Evolutionary conservation across 495 filamentous ascomycete species (phyloP).

Genomic region (Tricharina praecox): DNA sequence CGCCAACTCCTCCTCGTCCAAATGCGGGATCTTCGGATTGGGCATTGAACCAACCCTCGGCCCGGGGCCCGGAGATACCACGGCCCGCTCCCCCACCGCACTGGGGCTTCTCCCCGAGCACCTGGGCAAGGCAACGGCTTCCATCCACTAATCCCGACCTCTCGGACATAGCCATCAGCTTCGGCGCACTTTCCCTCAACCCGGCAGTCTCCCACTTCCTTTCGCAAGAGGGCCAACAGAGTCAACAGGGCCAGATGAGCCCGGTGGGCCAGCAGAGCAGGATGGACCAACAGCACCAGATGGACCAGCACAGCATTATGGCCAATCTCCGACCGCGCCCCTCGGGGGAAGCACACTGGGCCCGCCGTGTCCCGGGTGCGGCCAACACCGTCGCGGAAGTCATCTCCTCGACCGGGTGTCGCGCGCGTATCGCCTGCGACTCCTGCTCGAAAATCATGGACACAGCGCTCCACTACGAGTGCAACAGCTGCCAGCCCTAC

Average conservation of each 20-base stretch:
- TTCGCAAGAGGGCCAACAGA: too few relatives aligned
- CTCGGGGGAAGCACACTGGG: too few relatives aligned
- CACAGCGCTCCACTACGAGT: constrained; percentile 5
- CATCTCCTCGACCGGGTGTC: not conserved
- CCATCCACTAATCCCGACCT: too few relatives aligned
- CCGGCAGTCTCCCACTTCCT: too few relatives aligned
- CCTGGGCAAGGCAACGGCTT: not conserved
- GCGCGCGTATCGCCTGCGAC: not conserved
- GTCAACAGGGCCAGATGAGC: too few relatives aligned
- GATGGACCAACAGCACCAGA: not conserved
- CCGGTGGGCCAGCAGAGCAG: not conserved
- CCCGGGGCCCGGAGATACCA: too few relatives aligned
- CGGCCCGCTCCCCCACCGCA: too few relatives aligned
- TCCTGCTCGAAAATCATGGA: not conserved
- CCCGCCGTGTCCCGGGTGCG: not conserved
- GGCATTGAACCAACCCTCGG: too few relatives aligned
- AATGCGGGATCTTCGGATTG: too few relatives aligned
- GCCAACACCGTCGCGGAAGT: not conserved
- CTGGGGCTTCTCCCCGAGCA: not conserved
- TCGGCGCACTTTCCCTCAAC: not conserved
- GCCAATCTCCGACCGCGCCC: too few relatives aligned
- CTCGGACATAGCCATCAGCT: too few relatives aligned
- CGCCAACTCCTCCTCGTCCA: not conserved
- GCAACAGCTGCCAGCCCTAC: not conserved
- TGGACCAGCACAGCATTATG: not conserved